phyloP scores from a whole-genome alignment of 2,329 filamentous ascomycete species.

The Pseudogymnoascus sp. region DNA sequence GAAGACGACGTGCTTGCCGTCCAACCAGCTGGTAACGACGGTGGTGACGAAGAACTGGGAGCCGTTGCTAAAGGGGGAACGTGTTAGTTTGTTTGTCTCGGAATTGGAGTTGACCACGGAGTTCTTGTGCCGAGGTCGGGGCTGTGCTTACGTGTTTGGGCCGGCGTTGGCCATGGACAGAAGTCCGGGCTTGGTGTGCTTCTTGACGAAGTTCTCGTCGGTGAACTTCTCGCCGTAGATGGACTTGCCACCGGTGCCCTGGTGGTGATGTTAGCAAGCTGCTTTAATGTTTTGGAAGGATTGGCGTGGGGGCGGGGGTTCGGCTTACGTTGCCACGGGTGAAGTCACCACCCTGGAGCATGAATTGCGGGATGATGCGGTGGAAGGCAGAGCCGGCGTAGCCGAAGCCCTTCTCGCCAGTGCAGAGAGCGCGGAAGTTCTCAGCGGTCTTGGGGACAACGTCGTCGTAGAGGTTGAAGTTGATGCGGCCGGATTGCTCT shows the following conservation, averaged over 20 bases:
- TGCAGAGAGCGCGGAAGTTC: slow-evolving; percentile 84
- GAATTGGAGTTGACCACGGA: too few species aligned
- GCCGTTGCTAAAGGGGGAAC: slow-evolving; percentile 38
- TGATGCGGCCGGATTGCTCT: slow-evolving; percentile 70
- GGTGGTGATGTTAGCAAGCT: slow-evolving; percentile 10
- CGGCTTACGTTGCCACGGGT: slow-evolving; percentile 75
- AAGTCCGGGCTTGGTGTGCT: slow-evolving; percentile 67
- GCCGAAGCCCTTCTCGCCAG: slow-evolving; percentile 69
- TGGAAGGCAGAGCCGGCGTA: slow-evolving; percentile 82
- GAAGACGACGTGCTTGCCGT: slow-evolving; percentile 79
- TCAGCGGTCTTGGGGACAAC: slow-evolving; percentile 78
- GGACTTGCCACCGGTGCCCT: slow-evolving; percentile 87
- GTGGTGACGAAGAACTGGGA: too few species aligned
- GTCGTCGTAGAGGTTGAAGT: slow-evolving; percentile 80
- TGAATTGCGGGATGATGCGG: slow-evolving; percentile 87
- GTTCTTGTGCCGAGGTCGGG: background rate
- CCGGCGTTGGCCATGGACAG: slow-evolving; percentile 95
- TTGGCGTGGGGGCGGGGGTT: too few species aligned
- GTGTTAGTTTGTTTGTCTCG: slow-evolving; percentile 15
- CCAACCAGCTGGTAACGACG: slow-evolving; percentile 54
- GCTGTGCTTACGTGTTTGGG: slow-evolving; percentile 67
- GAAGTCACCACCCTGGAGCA: slow-evolving; percentile 96
- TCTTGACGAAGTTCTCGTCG: slow-evolving; percentile 80
- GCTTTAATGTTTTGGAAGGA: too few species aligned
- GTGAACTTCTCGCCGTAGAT: slow-evolving; percentile 94